Evolutionary conservation across 2,329 filamentous ascomycete species (phyloP).

Genomic region (Stachybotrys chlorohalonatus): DNA sequence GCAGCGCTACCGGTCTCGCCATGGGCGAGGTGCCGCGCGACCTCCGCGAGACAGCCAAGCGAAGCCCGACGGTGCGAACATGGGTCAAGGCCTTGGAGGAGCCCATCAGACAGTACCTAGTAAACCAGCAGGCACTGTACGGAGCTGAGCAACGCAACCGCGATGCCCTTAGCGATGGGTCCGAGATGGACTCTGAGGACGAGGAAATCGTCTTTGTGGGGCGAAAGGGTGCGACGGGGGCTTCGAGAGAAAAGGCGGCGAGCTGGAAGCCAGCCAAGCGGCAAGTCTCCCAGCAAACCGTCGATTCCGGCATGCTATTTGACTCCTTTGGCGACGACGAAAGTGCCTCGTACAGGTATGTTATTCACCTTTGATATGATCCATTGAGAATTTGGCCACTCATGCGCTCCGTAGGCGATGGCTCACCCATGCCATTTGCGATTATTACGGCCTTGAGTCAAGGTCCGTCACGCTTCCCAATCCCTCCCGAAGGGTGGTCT

Average conservation of each 20-base stretch:
- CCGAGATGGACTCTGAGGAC: constrained; percentile 45
- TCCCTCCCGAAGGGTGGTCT: constrained; percentile 69
- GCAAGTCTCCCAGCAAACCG: constrained; percentile 48
- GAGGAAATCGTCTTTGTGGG: constrained; percentile 92
- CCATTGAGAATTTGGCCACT: not conserved
- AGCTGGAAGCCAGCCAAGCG: constrained; percentile 41
- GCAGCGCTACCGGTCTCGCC: constrained; percentile 32
- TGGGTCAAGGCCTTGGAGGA: constrained; percentile 80
- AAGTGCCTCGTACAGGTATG: constrained; percentile 73
- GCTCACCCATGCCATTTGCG: constrained; percentile 85
- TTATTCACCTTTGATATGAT: constrained; percentile 10
- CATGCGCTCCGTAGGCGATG: constrained; percentile 54
- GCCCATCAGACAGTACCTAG: constrained; percentile 69
- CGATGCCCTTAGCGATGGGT: constrained; percentile 14
- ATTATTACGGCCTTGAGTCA: constrained; percentile 84
- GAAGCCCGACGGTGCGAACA: constrained; percentile 64
- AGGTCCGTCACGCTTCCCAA: constrained; percentile 67
- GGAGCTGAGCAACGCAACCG: constrained; percentile 8
- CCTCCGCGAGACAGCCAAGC: constrained; percentile 72
- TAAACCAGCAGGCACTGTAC: constrained; percentile 30
- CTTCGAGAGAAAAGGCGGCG: constrained; percentile 22
- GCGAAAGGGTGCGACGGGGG: constrained; percentile 49
- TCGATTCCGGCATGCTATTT: constrained; percentile 62
- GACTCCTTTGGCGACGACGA: constrained; percentile 70
- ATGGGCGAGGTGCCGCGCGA: constrained; percentile 64